phyloP scores from a whole-genome alignment of 2,329 filamentous ascomycete genomes.

The Talaromyces sp. region DNA sequence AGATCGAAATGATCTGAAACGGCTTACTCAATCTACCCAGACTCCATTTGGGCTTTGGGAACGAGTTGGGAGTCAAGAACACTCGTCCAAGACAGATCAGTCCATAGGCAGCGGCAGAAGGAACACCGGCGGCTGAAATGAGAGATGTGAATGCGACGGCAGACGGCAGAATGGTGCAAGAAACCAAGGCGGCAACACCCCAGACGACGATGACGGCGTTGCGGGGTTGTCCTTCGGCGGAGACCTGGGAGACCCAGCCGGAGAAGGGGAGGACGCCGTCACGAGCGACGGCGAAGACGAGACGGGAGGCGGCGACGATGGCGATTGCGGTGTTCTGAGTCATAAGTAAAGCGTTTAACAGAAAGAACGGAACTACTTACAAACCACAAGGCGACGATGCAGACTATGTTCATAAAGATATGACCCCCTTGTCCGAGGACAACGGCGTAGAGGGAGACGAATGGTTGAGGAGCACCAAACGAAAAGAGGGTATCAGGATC shows the following conservation, averaged over 20 bases:
- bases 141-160: slow-evolving; percentile 53
- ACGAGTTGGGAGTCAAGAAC: slow-evolving; percentile 47
- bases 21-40: slow-evolving; percentile 45
- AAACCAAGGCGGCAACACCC: slow-evolving; percentile 51
- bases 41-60: slow-evolving; percentile 48
- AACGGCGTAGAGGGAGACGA: slow-evolving; percentile 56
- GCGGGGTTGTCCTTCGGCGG: slow-evolving; percentile 53
- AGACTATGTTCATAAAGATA: slow-evolving; percentile 60
- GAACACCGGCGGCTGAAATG: slow-evolving; percentile 52
- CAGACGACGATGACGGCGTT: slow-evolving; percentile 60
- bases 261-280: slow-evolving; percentile 60
- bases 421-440: slow-evolving; percentile 56
- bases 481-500: slow-evolving; percentile 52
- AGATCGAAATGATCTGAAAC: slow-evolving; percentile 46
- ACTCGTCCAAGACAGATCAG: slow-evolving; percentile 50
- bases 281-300: slow-evolving; percentile 60
- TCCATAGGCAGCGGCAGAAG: slow-evolving; percentile 52
- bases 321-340: slow-evolving; percentile 55
- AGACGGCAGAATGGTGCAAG: slow-evolving; percentile 58
- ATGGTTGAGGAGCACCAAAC: slow-evolving; percentile 55
- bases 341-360: slow-evolving; percentile 18
- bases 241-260: slow-evolving; percentile 54
- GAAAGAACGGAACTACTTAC: slow-evolving; percentile 33
- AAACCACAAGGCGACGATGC: slow-evolving; percentile 50
- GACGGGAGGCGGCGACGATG: slow-evolving; percentile 57